A percentile compares a stretch with the other conserved stretches of the same genome.
Conservation (phyloP, 225 moss, liverwort and hornwort species). For the Sphagnum tenellum region DNA sequence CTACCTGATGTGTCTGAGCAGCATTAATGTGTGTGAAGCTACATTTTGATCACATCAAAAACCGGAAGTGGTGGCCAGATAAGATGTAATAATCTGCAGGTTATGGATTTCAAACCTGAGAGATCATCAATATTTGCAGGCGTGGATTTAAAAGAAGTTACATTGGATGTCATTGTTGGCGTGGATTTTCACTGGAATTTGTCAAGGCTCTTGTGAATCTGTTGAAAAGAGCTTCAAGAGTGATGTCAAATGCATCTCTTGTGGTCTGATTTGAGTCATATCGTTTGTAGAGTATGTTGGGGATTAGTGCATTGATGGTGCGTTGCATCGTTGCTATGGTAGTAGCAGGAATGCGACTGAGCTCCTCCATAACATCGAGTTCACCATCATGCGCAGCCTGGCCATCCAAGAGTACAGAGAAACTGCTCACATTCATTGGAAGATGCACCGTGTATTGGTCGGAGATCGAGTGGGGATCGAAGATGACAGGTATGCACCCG, state of each 20-base stretch:
- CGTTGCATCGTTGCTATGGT: conserved; percentile 23
- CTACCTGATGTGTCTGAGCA: too few species aligned
- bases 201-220: neutral
- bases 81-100: too few species aligned
- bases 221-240: conserved; percentile 18
- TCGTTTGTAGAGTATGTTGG: conserved; percentile 21
- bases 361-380: conserved; percentile 23
- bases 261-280: conserved; percentile 10
- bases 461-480: conserved; percentile 20
- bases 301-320: conserved; percentile 23
- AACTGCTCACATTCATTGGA: conserved; percentile 25
- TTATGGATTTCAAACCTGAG: too few species aligned
- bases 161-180: too few species aligned
- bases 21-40: too few species aligned
- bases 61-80: too few species aligned
- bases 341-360: conserved; percentile 12
- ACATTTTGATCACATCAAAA: too few species aligned
- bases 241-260: conserved; percentile 38
- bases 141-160: too few species aligned
- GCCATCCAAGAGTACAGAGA: conserved; percentile 27
- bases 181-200: too few species aligned
- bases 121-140: too few species aligned
- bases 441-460: conserved; percentile 47
- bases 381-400: conserved; percentile 5
- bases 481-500: conserved; percentile 49